Base-by-base conservation (phyloP, 2,329 filamentous ascomycete genomes). In the Trichoderma sp. region DNA sequence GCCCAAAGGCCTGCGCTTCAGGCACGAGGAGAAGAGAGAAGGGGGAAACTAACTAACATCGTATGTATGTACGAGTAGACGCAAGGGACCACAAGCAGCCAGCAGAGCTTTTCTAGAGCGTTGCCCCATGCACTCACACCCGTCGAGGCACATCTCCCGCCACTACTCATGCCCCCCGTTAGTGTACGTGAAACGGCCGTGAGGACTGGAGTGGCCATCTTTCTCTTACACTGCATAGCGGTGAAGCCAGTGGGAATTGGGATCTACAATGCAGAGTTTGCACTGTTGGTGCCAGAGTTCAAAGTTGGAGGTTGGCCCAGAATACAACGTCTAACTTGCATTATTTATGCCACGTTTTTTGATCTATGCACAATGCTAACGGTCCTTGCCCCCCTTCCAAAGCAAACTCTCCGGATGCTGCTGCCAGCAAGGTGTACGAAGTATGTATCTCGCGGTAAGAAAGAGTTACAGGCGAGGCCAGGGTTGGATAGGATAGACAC, bases 201-300 rank as follows among this genome's bases (percentile, higher is more conserved):
- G 38, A n/a, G 12, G 60, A 53, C n/a, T n/a, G n/a, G 41, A 38
- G 38, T 53, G 41, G 35, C 38, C 38, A 41, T 41, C 38, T 41
- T 41, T 21, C n/a, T 35, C 64, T 18, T 60, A 7, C n/a, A n/a
- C 9, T 64, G 31, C 41, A 38, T 56, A 56, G 71, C 41, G 71
- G 71, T 73, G 71, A 72, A 24, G 60, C 29, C 60, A 63, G n/a
- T 18, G 50, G 56, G 11, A 71, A 24, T 65, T 31, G 56, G 18
- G 71, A 73, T 73, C 71, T 73, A 62, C 71, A 53, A 29, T 72
- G 68, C 68, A 71, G 38, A 31, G 31, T 35, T 63, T 62, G 68
- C 56, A 72, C 60, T 72, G 71, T 73, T 73, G 71, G 71, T 35
- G 29, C 71, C 41, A 45, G 18, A 65, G 6, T 16, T 29, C 60